Conservation (phyloP, 805 yeast species). For the Sugiyamaella americana region DNA sequence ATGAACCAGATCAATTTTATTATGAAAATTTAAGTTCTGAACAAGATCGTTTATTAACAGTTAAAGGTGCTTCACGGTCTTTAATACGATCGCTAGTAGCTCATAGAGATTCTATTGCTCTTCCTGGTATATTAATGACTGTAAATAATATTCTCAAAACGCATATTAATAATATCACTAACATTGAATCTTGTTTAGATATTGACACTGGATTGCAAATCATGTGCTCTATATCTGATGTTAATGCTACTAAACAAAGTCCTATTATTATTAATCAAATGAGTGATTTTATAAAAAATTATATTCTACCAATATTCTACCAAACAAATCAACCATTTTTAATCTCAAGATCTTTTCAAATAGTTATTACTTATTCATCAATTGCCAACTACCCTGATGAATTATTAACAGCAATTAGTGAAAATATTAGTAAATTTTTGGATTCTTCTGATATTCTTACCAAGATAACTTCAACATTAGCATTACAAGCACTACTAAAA, state of each 20-base stretch:
- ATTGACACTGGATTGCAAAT: conserved; percentile 74
- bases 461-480: conserved; percentile 69
- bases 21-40: conserved; percentile 62
- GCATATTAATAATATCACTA: conserved; percentile 9
- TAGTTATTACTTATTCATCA: conserved; percentile 52
- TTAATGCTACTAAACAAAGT: conserved; percentile 39
- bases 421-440: conserved; percentile 33
- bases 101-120: conserved; percentile 3
- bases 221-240: conserved; percentile 51
- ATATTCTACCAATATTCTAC: conserved; percentile 64
- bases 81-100: conserved; percentile 8
- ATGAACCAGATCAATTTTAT: conserved; percentile 82
- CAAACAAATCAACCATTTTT: conserved; percentile 52
- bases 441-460: conserved; percentile 58
- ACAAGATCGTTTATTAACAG: conserved; percentile 50
- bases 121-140: conserved; percentile 10
- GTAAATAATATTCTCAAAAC: conserved; percentile 10
- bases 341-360: conserved; percentile 49
- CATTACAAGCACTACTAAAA: conserved; percentile 68
- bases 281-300: conserved; percentile 54
- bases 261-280: conserved; percentile 46
- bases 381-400: conserved; percentile 50
- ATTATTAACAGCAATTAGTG: conserved; percentile 51
- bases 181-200: conserved; percentile 57
- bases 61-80: conserved; percentile 3